Percentiles rank a stretch among this genome's conserved stretches.
Evolutionary conservation across 257 asterid genomes (phyloP).

Genomic region (Cordia subcordata): DNA sequence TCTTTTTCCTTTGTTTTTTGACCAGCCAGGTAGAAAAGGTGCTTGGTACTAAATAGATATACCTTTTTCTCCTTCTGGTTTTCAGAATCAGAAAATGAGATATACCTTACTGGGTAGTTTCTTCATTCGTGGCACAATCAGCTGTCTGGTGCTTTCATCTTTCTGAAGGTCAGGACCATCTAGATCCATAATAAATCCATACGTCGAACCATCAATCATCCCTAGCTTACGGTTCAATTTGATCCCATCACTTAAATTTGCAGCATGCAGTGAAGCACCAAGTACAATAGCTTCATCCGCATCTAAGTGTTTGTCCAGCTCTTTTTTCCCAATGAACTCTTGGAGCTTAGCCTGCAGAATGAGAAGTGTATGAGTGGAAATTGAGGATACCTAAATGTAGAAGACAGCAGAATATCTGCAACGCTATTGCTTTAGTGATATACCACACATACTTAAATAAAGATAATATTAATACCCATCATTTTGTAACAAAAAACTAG

Average conservation of each 20-base stretch:
- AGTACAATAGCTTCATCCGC: conserved; percentile 96
- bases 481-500: too few relatives aligned
- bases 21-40: background rate
- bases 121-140: conserved; percentile 89
- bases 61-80: too few relatives aligned
- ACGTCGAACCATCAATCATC: conserved; percentile 93
- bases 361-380: conserved; percentile 2
- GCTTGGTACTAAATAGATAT: background rate
- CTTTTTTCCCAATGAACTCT: conserved; percentile 93
- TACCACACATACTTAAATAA: too few relatives aligned
- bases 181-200: conserved; percentile 74
- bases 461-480: too few relatives aligned
- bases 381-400: background rate
- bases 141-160: conserved; percentile 82
- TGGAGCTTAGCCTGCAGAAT: conserved; percentile 82
- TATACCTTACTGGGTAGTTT: conserved; percentile 91
- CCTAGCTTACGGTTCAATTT: conserved; percentile 97
- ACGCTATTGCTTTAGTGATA: too few relatives aligned
- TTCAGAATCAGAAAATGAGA: too few relatives aligned
- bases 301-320: conserved; percentile 89
- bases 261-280: conserved; percentile 96
- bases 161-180: conserved; percentile 73
- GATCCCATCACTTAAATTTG: conserved; percentile 97
- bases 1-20: background rate
- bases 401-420: too few relatives aligned